Base-by-base conservation (phyloP, 1,284 basidiomycete species). In the Farysia itapuensis region DNA sequence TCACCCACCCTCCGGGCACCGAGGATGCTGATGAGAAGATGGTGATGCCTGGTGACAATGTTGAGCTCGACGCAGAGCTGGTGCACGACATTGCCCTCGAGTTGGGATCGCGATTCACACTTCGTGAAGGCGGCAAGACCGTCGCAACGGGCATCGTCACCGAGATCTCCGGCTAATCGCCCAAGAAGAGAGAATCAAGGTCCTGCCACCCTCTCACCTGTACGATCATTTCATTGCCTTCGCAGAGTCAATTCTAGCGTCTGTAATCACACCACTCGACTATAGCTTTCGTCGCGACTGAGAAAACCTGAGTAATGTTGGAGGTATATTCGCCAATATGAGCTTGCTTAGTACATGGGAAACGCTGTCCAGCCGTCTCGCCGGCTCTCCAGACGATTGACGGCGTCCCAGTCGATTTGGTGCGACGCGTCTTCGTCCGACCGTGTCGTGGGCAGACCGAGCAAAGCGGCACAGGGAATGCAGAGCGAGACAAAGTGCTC, bases 11-110 rank as follows among this genome's bases (percentile, higher is more conserved):
- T 22, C 85, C 87, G 41, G 91, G 85, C 37, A 81, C 79, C 39
- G 30, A 70, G 52, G 75, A 76, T 38, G 74, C 74, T 25, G 71
- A 77, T 43, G 79, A 80, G 68, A 79, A 79, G 66, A 77, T 92
- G 84, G 88, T 97, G 71, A 95, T 97, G 90, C 94, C 94, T 41
- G 94, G 95, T 71, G 95, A 98, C 81, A 95, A 95, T 74, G 86
- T 98, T 51, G 92, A 96, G 79, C 87, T 98, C 81, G 81, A 89
- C 47, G 90, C 89, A 71, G 82, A 86, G 35, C 84, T 98, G 32
- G 83, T 87, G 23, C 86, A 88, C 77, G 90, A 96, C 77, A 86
- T 96, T 60, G 92, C 92, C 31, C 84, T 91, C 46, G 94, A 98
- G 80, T 82, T 85, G 64, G 93, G 94, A 52, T 88, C 88, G 67